Evolutionary conservation across 1,284 basidiomycete genomes (phyloP).

Genomic region (Omphalotus olearius): DNA sequence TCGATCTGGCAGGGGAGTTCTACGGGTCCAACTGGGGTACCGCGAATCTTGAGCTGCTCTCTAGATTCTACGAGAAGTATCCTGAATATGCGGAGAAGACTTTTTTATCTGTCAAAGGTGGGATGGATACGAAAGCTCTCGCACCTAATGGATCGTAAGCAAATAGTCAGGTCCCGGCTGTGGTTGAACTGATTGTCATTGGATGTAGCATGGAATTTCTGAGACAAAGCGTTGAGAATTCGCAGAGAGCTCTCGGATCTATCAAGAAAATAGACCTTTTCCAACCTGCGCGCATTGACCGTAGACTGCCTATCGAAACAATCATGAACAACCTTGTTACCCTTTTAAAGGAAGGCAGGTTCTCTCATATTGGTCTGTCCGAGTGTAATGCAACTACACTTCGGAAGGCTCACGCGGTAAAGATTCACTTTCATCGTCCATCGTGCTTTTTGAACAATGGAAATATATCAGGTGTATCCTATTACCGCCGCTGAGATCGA

Average conservation of each 20-base stretch:
- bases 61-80: neutral
- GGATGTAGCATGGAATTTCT: neutral
- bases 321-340: constrained; percentile 9
- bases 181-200: neutral
- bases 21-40: neutral
- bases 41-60: constrained; percentile 1
- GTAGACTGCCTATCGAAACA: neutral
- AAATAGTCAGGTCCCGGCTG: neutral
- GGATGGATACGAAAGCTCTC: neutral
- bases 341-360: constrained; percentile 9
- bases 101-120: constrained; percentile 1
- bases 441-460: no score
- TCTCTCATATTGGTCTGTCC: constrained; percentile 10
- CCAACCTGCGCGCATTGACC: constrained; percentile 10
- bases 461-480: constrained; percentile 2
- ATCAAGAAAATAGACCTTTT: constrained; percentile 8
- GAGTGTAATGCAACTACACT: constrained; percentile 9
- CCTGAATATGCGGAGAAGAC: constrained; percentile 1
- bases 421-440: neutral
- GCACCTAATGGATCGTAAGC: constrained; percentile 5
- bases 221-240: neutral
- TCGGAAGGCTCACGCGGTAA: constrained; percentile 6
- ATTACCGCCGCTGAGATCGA: constrained; percentile 9
- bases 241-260: neutral
- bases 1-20: neutral